phyloP scores from a whole-genome alignment of 1,284 basidiomycete genomes.

The Coniophora puteana region DNA sequence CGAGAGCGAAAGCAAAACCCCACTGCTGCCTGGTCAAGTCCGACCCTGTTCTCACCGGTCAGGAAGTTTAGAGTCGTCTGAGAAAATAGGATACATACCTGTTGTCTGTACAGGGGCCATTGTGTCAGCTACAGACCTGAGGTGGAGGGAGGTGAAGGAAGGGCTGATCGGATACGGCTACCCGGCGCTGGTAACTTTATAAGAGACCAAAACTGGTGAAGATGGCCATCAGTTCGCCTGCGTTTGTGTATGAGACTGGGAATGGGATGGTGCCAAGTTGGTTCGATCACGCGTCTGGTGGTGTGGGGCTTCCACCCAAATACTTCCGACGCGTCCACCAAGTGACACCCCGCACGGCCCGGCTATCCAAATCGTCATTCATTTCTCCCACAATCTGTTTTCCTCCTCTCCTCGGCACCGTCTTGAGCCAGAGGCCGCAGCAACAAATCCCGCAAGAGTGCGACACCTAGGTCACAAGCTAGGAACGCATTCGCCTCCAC shows the following conservation, averaged over 20 bases:
- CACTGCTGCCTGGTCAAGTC: conserved; percentile 26
- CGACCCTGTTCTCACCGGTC: background rate
- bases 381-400: too few relatives aligned
- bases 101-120: conserved; percentile 32
- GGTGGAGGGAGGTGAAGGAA: conserved; percentile 5
- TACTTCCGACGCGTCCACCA: background rate
- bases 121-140: conserved; percentile 17
- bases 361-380: too few relatives aligned
- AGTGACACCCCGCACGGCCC: too few relatives aligned
- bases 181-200: background rate
- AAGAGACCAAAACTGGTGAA: background rate
- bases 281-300: too few relatives aligned
- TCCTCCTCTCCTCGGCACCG: too few relatives aligned
- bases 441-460: too few relatives aligned
- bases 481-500: too few relatives aligned
- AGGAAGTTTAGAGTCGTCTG: background rate
- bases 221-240: background rate
- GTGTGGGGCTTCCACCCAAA: background rate
- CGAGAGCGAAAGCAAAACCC: conserved; percentile 63
- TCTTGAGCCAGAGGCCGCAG: too few relatives aligned
- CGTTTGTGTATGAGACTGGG: background rate
- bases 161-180: too few relatives aligned
- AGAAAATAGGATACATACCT: conserved; percentile 22
- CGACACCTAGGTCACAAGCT: too few relatives aligned
- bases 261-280: conserved; percentile 1